Percentiles rank a stretch among this genome's conserved stretches.
Conservation (phyloP, 108 stramenopile genomes). For the Nannochloropsis gaditana region DNA sequence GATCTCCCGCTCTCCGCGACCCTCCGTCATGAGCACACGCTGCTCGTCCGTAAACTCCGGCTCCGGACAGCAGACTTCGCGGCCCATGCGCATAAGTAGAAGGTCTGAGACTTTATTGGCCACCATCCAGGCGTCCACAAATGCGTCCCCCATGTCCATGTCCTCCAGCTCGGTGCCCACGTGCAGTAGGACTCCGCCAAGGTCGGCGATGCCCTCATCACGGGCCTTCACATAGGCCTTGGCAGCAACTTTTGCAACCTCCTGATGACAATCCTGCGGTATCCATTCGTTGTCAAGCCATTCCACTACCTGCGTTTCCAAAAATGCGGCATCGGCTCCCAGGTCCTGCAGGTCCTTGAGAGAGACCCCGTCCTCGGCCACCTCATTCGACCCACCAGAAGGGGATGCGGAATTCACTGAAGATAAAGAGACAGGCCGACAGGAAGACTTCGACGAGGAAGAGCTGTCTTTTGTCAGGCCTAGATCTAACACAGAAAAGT, state of each 20-base stretch:
- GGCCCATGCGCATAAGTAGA: slow-evolving; percentile 40
- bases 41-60: slow-evolving; percentile 28
- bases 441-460: neutral
- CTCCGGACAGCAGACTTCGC: slow-evolving; percentile 34
- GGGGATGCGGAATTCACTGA: neutral
- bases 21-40: slow-evolving; percentile 8
- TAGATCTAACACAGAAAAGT: too few relatives aligned
- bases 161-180: slow-evolving; percentile 35
- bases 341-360: neutral
- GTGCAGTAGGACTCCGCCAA: slow-evolving; percentile 33
- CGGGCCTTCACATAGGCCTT: slow-evolving; percentile 27
- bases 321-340: neutral
- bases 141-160: slow-evolving; percentile 48
- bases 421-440: neutral
- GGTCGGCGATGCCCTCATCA: slow-evolving; percentile 25
- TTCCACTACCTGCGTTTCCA: slow-evolving; percentile 2
- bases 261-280: slow-evolving; percentile 42
- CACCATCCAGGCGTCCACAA: slow-evolving; percentile 44
- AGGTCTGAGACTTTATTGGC: slow-evolving; percentile 47
- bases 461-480: neutral
- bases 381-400: neutral
- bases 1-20: neutral
- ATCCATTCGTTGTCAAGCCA: slow-evolving; percentile 43
- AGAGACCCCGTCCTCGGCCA: neutral
- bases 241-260: slow-evolving; percentile 34